These are phyloP conservation scores for Lentinula novae-zelandiae DNA, from an alignment of 1,284 basidiomycete genomes.

Conservation along the genomic window DNA sequence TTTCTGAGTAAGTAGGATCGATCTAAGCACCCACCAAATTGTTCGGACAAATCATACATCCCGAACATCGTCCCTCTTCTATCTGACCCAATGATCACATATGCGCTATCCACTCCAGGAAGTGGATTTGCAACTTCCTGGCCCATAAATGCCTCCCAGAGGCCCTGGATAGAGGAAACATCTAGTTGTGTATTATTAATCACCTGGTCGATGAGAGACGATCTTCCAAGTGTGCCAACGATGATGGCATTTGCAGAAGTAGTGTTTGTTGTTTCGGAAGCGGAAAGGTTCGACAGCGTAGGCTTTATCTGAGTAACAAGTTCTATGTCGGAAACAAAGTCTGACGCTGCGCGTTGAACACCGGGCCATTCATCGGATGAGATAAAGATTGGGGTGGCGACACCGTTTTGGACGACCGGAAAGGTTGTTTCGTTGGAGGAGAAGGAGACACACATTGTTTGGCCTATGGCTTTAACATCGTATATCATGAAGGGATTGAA, in stretches of 20 bases:
- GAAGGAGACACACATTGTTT: constrained; percentile 36
- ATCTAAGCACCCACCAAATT: constrained; percentile 46
- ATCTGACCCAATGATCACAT: constrained; percentile 65
- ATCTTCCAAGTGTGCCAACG: constrained; percentile 63
- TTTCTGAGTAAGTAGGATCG: constrained; percentile 7
- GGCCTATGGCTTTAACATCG: constrained; percentile 29
- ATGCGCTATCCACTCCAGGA: constrained; percentile 53
- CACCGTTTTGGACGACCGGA: constrained; percentile 40
- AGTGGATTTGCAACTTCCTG: constrained; percentile 52
- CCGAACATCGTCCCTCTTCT: constrained; percentile 66
- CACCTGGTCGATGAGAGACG: constrained; percentile 53
- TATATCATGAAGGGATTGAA: not conserved
- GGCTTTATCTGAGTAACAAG: constrained; percentile 54
- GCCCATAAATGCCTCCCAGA: constrained; percentile 63
- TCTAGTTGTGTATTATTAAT: constrained; percentile 51
- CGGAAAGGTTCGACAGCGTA: constrained; percentile 42
- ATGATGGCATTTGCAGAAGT: constrained; percentile 43
- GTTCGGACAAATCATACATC: constrained; percentile 69
- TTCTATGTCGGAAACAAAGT: constrained; percentile 61
- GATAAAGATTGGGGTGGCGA: constrained; percentile 46
- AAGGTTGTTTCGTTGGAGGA: constrained; percentile 25
- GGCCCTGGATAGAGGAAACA: constrained; percentile 52
- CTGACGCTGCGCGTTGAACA: constrained; percentile 57
- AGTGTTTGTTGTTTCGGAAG: constrained; percentile 17
- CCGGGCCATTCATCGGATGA: constrained; percentile 60